Base-by-base conservation (phyloP, 441 rosid genomes). In the Manihot esculenta region DNA sequence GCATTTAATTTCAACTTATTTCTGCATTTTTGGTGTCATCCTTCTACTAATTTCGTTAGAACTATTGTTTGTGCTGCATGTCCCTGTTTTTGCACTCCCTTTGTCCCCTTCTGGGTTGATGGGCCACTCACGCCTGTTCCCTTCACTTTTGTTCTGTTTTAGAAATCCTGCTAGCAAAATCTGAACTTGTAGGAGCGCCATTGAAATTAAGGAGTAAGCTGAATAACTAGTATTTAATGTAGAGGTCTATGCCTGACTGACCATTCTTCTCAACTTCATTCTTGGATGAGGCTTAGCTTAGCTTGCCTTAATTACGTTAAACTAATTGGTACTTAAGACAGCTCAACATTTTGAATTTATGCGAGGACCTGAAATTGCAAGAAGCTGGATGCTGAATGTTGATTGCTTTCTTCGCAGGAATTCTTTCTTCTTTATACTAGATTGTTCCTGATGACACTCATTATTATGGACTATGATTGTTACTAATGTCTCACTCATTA, bases 331-430 rank as follows among this genome's bases (percentile, higher is more conserved):
- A 27, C 9, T 17, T 55, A 38, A 42, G 61, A 42, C 4, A 17
- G 47, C 45, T 27, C 20, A 35, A 15, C 20, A 65, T 10, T 51
- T 33, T 6, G 14, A 26, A 18, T 33, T 21, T 12, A n/a, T 26
- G 20, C 9, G 10, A 41, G 49, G 55, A 20, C 51, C 21, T 38
- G 71, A 23, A 51, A 42, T n/a, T 59, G 44, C 20, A n/a, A 63
- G 45, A 18, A 54, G 50, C 41, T 47, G 54, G 33, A 64, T 24
- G 68, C 68, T 62, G 42, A 35, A 64, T 24, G 68, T 62, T 62
- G 42, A 35, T 45, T 53, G 26, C n/a, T 64, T 30, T 44, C 0
- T 17, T 48, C 18, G 15, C 8, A 41, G 47, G 48, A 12, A 54
- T 21, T 3, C 47, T 30, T 18, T 68, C 27, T 2, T 10, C 10